Base-by-base conservation (phyloP, 1,284 basidiomycete genomes). In the Bondarzewia mesenterica region DNA sequence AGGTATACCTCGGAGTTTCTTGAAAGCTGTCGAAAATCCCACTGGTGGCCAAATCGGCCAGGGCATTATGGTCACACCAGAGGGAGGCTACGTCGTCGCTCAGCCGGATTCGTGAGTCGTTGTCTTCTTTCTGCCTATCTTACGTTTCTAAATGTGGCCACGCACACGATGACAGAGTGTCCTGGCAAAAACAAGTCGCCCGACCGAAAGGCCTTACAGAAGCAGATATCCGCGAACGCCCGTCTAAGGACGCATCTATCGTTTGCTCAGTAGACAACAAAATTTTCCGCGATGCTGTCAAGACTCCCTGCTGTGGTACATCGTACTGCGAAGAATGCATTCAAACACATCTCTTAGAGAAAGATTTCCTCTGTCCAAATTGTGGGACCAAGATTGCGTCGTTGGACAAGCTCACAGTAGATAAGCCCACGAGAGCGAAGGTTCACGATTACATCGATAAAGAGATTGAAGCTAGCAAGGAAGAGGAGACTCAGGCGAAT, bases 241-340 rank as follows among this genome's bases (percentile, higher is more conserved):
- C 80, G n/a, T 89, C 91, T 0, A 73, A 82, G 43, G 91, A 96
- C 61, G 61, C 81, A 3, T 71, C 84, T 15, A 74, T 97, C 44
- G 78, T 80, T 7, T 96, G 93, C 66, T 81, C 88, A 7, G 83
- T 96, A 60, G 93, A 94, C 75, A 84, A 84, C 65, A 90, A 85
- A 70, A 78, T 96, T 29, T 83, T 93, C 63, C 83, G 84, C 58
- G 90, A 94, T 60, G 89, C 92, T 42, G 87, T 93, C 59, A 85
- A 89, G 66, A 92, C 85, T 3, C 93, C 93, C 2, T 96, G 93
- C 67, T 96, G 93, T 72, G 78, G 78, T 57, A 88, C 84, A 39
- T 63, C 78, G n/a, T 97, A 88, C 68, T 96, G 93, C 72, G 92
- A 96, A 67, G 93, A 96, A 63, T 96, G 93, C 70, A 88, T 97